Percentiles rank a stretch among this genome's conserved stretches.
Conservation (phyloP, 139 green algal genomes). For the Chlorella sp. region DNA sequence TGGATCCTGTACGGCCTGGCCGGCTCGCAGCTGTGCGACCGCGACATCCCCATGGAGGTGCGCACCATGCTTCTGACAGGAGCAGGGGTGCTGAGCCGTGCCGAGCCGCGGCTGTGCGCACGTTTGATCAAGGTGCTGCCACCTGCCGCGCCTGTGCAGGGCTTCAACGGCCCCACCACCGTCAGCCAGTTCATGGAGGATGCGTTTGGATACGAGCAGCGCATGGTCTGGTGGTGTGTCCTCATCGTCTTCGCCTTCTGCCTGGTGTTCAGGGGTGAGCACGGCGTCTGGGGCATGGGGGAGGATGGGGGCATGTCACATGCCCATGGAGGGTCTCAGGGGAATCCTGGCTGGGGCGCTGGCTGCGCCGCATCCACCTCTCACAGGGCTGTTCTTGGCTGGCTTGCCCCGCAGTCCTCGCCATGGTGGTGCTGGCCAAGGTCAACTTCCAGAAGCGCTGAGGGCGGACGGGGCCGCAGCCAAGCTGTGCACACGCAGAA, state of each 20-base stretch:
- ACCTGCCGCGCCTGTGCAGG: neutral
- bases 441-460: slow-evolving; percentile 73
- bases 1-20: slow-evolving; percentile 33
- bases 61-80: too few relatives aligned
- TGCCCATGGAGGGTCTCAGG: neutral
- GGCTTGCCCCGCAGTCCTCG: slow-evolving; percentile 4
- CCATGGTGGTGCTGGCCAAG: slow-evolving; percentile 61
- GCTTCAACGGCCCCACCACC: slow-evolving; percentile 18
- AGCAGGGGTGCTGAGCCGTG: too few relatives aligned
- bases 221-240: slow-evolving; percentile 55
- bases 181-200: slow-evolving; percentile 51
- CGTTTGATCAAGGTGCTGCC: too few relatives aligned
- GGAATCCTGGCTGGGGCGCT: too few relatives aligned
- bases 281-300: neutral
- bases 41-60: neutral
- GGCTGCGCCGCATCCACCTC: neutral
- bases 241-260: slow-evolving; percentile 63
- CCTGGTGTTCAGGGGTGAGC: slow-evolving; percentile 42
- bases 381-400: neutral
- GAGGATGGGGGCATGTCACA: neutral
- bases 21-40: slow-evolving; percentile 34
- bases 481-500: neutral
- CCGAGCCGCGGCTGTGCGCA: too few relatives aligned
- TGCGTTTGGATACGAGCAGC: slow-evolving; percentile 69
- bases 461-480: neutral